These are phyloP conservation scores for Intubia oerlemansii DNA, from an alignment of 2,329 filamentous ascomycete species.

Conservation along the genomic window DNA sequence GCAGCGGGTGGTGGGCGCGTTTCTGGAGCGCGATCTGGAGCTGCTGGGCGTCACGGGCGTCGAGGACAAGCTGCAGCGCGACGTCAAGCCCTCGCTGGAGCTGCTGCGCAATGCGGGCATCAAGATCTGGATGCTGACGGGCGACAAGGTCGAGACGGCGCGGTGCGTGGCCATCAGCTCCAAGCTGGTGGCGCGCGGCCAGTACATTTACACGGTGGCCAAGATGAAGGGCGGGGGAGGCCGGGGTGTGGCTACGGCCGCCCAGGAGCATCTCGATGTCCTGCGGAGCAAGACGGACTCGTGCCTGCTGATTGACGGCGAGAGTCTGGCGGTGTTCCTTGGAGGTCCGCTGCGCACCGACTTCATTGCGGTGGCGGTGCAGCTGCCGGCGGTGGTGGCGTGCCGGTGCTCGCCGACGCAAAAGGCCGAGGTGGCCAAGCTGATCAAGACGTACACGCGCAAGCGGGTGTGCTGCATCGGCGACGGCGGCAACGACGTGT, in stretches of 20 bases:
- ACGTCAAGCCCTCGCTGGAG: constrained; percentile 90
- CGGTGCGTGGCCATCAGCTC: constrained; percentile 89
- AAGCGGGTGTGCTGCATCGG: constrained; percentile 96
- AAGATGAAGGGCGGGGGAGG: constrained; percentile 68
- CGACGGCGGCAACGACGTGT: constrained; percentile 94
- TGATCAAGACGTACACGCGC: constrained; percentile 80
- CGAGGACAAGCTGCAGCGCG: constrained; percentile 86
- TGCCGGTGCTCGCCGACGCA: constrained; percentile 94
- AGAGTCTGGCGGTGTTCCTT: constrained; percentile 68
- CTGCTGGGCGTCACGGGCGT: constrained; percentile 94
- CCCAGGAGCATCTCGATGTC: constrained; percentile 56
- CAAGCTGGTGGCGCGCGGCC: constrained; percentile 79
- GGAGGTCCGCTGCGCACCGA: constrained; percentile 50
- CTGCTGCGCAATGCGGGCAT: constrained; percentile 90
- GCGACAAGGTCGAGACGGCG: constrained; percentile 95
- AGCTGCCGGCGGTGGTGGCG: constrained; percentile 77
- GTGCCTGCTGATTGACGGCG: constrained; percentile 84
- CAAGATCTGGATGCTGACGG: constrained; percentile 99
- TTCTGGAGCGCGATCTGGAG: constrained; percentile 75
- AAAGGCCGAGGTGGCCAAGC: constrained; percentile 78
- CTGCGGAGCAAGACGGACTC: constrained; percentile 70
- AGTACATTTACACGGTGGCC: constrained; percentile 86
- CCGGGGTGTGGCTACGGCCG: constrained; percentile 39
- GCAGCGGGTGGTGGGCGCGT: constrained; percentile 56
- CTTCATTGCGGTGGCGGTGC: constrained; percentile 76